Conservation (phyloP, 1,139 yeast genomes). For the Suhomyces terraborum region DNA sequence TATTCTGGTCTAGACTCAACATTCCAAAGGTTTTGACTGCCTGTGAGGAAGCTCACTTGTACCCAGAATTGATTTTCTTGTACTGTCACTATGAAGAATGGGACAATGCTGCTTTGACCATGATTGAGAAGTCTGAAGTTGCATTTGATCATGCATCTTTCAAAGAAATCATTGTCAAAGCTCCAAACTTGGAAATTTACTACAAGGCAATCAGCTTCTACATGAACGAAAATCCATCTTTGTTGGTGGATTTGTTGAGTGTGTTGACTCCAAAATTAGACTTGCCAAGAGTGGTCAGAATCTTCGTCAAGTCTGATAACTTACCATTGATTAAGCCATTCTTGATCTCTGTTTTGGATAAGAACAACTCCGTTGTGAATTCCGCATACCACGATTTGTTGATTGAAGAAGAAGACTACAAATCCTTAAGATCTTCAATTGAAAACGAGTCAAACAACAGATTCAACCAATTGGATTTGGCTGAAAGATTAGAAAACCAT, state of each 20-base stretch:
- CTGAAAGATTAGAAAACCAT: constrained; percentile 90
- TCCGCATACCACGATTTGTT: constrained; percentile 93
- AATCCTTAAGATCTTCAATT: constrained; percentile 81
- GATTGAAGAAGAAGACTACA: constrained; percentile 95
- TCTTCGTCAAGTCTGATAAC: constrained; percentile 94
- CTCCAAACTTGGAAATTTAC: constrained; percentile 92
- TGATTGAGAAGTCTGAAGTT: constrained; percentile 92
- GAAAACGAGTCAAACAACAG: constrained; percentile 80
- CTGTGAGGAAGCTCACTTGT: constrained; percentile 89
- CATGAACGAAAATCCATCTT: constrained; percentile 87
- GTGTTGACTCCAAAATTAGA: constrained; percentile 91
- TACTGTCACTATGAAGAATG: constrained; percentile 99
- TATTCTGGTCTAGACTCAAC: constrained; percentile 97
- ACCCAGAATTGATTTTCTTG: constrained; percentile 95
- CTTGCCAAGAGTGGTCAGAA: constrained; percentile 90
- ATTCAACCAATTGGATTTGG: constrained; percentile 89
- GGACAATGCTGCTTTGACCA: constrained; percentile 98
- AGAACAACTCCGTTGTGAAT: constrained; percentile 89
- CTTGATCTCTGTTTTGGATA: constrained; percentile 85
- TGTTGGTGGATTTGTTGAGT: constrained; percentile 81
- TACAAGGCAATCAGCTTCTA: constrained; percentile 96
- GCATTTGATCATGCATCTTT: constrained; percentile 93
- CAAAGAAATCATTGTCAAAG: constrained; percentile 93
- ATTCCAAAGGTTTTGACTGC: constrained; percentile 97
- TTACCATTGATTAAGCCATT: constrained; percentile 95